Evolutionary conservation across 164 flowering plant genomes (phyloP).

Genomic region (Tinospora cordifolia): DNA sequence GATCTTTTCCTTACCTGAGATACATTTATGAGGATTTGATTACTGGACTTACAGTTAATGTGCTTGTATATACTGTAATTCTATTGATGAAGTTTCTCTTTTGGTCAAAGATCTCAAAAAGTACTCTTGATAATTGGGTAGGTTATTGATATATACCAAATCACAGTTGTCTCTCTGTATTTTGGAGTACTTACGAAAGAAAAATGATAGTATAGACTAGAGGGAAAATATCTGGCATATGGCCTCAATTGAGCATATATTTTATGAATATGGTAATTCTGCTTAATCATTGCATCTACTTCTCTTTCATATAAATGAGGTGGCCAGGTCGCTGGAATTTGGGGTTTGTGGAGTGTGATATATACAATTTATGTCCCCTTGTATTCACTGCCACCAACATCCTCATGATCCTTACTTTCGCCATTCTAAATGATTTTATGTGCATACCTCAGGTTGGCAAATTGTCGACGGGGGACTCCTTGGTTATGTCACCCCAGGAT

Average conservation of each 20-base stretch:
- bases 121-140: too few relatives aligned
- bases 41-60: too few relatives aligned
- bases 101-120: too few relatives aligned
- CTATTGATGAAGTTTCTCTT: too few relatives aligned
- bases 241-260: neutral
- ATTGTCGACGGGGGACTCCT: slow-evolving; percentile 90
- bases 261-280: neutral
- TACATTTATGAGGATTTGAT: neutral
- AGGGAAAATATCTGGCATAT: neutral
- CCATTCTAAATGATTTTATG: slow-evolving; percentile 1
- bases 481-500: slow-evolving; percentile 88
- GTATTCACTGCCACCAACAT: neutral
- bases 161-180: too few relatives aligned
- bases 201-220: neutral
- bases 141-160: too few relatives aligned
- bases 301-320: neutral
- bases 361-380: neutral
- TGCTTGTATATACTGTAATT: neutral
- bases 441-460: slow-evolving; percentile 55
- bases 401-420: neutral
- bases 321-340: too few relatives aligned
- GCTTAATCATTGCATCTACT: neutral
- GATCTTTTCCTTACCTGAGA: neutral
- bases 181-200: too few relatives aligned
- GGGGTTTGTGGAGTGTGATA: too few relatives aligned